Evolutionary conservation across 2,329 filamentous ascomycete genomes (phyloP).

Genomic region (Ascochyta koolunga): DNA sequence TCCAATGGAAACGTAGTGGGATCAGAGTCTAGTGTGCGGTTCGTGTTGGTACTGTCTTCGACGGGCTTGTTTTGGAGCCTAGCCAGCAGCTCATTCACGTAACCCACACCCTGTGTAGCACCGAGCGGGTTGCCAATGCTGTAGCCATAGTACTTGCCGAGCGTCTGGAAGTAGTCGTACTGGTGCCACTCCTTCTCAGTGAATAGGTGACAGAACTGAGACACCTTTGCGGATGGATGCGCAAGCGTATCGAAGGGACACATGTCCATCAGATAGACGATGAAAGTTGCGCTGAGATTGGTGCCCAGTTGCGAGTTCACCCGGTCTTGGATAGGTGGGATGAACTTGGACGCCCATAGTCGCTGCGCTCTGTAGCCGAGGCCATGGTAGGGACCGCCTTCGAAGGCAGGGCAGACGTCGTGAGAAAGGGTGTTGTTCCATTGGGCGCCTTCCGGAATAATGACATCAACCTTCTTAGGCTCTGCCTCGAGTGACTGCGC

Average conservation of each 20-base stretch:
- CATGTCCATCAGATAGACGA: constrained; percentile 81
- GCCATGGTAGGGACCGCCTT: constrained; percentile 60
- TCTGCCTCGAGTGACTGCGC: constrained; percentile 59
- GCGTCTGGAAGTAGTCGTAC: constrained; percentile 80
- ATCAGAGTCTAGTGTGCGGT: constrained; percentile 74
- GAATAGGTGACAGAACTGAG: constrained; percentile 79
- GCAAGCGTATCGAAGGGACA: constrained; percentile 85
- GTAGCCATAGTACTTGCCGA: constrained; percentile 87
- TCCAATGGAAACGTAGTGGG: constrained; percentile 74
- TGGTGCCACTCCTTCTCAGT: constrained; percentile 72
- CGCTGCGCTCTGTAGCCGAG: constrained; percentile 57
- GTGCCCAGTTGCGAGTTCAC: constrained; percentile 74
- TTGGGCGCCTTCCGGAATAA: constrained; percentile 69
- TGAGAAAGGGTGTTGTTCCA: constrained; percentile 85
- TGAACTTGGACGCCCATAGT: constrained; percentile 70
- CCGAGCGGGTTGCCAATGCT: constrained; percentile 78
- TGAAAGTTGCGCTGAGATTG: constrained; percentile 67
- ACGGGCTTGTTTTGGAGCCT: constrained; percentile 74
- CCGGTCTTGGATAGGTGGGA: constrained; percentile 69
- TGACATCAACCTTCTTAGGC: constrained; percentile 55
- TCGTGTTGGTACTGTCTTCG: constrained; percentile 74
- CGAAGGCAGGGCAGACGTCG: constrained; percentile 72
- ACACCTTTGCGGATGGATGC: constrained; percentile 58
- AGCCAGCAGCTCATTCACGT: constrained; percentile 84
- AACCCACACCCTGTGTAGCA: constrained; percentile 85